phyloP scores from a whole-genome alignment of 805 yeast species.

The Candida chauliodis region DNA sequence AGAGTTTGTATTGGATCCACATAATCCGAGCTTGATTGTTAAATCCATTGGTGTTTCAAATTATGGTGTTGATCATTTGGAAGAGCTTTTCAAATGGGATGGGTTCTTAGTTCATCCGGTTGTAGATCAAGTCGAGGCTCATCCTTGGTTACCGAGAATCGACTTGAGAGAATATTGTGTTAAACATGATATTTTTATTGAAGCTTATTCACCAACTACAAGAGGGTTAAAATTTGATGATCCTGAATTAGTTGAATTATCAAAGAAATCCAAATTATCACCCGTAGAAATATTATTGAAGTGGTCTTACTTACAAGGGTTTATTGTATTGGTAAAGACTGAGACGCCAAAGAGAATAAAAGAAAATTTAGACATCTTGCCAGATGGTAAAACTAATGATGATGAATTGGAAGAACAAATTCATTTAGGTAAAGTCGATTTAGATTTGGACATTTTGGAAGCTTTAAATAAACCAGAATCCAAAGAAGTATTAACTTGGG shows the following conservation, averaged over 20 bases:
- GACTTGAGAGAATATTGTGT: constrained; percentile 65
- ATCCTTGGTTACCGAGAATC: constrained; percentile 34
- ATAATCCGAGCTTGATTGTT: constrained; percentile 48
- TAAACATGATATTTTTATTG: constrained; percentile 53
- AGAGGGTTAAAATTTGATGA: constrained; percentile 57
- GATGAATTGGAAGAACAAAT: constrained; percentile 21
- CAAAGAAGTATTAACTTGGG: constrained; percentile 32
- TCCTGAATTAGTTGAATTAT: constrained; percentile 47
- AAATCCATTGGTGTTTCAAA: constrained; percentile 77
- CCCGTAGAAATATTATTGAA: constrained; percentile 63
- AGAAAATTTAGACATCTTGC: constrained; percentile 52
- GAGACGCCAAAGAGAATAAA: constrained; percentile 48
- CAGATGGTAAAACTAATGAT: constrained; percentile 16
- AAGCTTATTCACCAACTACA: constrained; percentile 80
- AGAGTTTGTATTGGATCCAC: constrained; percentile 49
- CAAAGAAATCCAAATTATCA: constrained; percentile 46
- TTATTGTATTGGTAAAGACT: constrained; percentile 69
- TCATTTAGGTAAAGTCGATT: constrained; percentile 35
- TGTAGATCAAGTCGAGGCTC: constrained; percentile 72
- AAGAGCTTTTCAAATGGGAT: constrained; percentile 58
- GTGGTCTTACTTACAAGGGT: constrained; percentile 74
- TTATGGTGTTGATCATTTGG: constrained; percentile 57
- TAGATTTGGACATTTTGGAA: constrained; percentile 34
- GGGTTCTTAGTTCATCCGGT: constrained; percentile 53
- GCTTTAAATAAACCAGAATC: constrained; percentile 35